Percentiles rank a stretch among this genome's conserved stretches.
Evolutionary conservation across 495 filamentous ascomycete species (phyloP).

Genomic region (Aspergillus coremiiformis): DNA sequence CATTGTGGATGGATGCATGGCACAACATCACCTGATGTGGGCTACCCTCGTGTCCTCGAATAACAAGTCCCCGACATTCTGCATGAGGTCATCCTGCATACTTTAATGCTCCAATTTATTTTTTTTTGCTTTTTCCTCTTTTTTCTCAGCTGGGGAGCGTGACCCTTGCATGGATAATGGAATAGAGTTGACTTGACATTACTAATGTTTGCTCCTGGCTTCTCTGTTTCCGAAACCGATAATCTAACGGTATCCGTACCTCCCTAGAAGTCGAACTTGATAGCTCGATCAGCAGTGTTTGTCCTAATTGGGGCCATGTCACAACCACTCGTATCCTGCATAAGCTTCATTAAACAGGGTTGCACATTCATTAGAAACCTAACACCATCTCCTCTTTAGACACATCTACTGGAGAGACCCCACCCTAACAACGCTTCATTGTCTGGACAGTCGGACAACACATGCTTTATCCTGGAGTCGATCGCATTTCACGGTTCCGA

Average conservation of each 20-base stretch:
- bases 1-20: background rate
- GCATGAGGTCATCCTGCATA: background rate
- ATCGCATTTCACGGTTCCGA: background rate
- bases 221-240: background rate
- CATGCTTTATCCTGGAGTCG: background rate
- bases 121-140: background rate
- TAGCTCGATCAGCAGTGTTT: background rate
- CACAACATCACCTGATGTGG: background rate
- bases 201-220: too few relatives aligned
- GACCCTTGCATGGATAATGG: conserved; percentile 1
- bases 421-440: background rate
- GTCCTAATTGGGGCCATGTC: background rate
- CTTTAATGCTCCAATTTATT: background rate
- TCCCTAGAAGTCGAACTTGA: too few relatives aligned
- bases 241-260: background rate
- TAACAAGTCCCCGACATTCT: background rate
- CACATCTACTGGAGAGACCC: background rate
- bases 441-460: background rate
- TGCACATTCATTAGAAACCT: background rate
- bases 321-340: background rate
- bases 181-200: too few relatives aligned
- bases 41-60: background rate
- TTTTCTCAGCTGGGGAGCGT: background rate
- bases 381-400: background rate
- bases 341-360: background rate